Evolutionary conservation across 1,139 yeast genomes (phyloP).

Genomic region (Candida tropicalis): DNA sequence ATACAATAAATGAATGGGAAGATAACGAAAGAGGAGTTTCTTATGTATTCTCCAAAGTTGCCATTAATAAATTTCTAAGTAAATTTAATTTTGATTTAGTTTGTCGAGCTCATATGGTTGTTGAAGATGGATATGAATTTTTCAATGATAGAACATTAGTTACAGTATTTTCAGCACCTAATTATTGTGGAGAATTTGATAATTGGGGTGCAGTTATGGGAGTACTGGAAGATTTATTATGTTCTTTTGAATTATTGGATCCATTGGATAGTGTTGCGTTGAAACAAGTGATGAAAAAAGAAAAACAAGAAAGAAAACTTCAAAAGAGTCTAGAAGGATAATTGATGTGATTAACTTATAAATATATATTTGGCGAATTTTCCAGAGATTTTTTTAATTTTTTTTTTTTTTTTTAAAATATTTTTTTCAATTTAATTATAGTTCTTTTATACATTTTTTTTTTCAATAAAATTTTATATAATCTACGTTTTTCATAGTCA

Average conservation of each 20-base stretch:
- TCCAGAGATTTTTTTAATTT: neutral
- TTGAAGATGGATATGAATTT: slow-evolving; percentile 90
- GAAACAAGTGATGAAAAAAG: slow-evolving; percentile 89
- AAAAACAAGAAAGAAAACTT: slow-evolving; percentile 71
- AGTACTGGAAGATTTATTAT: slow-evolving; percentile 86
- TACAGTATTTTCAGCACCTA: slow-evolving; percentile 86
- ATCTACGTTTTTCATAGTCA: no score
- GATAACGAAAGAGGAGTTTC: slow-evolving; percentile 97
- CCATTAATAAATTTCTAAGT: slow-evolving; percentile 85
- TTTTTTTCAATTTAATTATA: slow-evolving; percentile 1
- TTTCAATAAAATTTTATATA: neutral
- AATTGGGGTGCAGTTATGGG: slow-evolving; percentile 99
- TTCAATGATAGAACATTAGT: slow-evolving; percentile 77
- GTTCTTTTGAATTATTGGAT: slow-evolving; percentile 90
- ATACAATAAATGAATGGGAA: slow-evolving; percentile 94
- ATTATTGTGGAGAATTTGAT: slow-evolving; percentile 93
- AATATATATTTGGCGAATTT: no score
- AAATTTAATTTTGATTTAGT: slow-evolving; percentile 92
- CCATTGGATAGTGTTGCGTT: slow-evolving; percentile 92
- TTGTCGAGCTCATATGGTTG: slow-evolving; percentile 98
- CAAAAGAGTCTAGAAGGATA: neutral
- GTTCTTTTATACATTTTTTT: slow-evolving; percentile 3
- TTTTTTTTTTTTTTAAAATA: neutral
- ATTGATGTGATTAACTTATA: no score
- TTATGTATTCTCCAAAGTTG: slow-evolving; percentile 91